Conservation (phyloP, 2,329 filamentous ascomycete genomes). For the Alternaria brassicae region DNA sequence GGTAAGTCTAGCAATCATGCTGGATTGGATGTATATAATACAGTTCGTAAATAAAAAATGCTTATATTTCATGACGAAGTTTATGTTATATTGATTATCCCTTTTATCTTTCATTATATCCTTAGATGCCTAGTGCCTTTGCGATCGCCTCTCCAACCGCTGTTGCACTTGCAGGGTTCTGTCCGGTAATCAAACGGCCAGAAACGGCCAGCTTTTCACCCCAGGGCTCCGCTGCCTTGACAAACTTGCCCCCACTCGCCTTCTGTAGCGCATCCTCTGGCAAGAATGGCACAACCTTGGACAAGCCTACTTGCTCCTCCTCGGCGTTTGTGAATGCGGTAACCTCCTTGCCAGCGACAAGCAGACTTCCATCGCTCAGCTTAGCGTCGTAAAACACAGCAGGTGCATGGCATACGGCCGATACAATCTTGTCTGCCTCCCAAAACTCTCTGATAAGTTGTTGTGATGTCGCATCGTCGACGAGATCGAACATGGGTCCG, state of each 20-base stretch:
- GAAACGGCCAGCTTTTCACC: slow-evolving; percentile 53
- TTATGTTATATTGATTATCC: neutral
- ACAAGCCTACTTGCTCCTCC: slow-evolving; percentile 57
- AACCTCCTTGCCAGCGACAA: slow-evolving; percentile 64
- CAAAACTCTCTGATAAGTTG: slow-evolving; percentile 69
- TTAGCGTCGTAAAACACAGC: slow-evolving; percentile 67
- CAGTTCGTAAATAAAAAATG: neutral
- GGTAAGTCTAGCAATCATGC: neutral
- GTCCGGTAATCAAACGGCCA: slow-evolving; percentile 55
- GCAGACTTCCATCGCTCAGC: slow-evolving; percentile 56
- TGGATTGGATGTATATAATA: slow-evolving; percentile 1
- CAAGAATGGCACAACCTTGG: slow-evolving; percentile 63
- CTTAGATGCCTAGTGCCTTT: slow-evolving; percentile 43
- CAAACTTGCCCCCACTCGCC: slow-evolving; percentile 62
- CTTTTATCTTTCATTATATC: neutral
- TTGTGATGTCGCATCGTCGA: slow-evolving; percentile 63
- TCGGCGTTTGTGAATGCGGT: slow-evolving; percentile 68
- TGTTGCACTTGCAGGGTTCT: slow-evolving; percentile 57
- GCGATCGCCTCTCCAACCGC: slow-evolving; percentile 55
- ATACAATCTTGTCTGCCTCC: slow-evolving; percentile 66
- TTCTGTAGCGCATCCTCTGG: slow-evolving; percentile 64
- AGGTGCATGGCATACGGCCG: slow-evolving; percentile 74
- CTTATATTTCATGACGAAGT: neutral
- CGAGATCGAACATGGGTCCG: slow-evolving; percentile 72
- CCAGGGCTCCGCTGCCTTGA: slow-evolving; percentile 62